Evolutionary conservation across 1,139 yeast genomes (phyloP), one percentile per base, ranked within the genome.

Genomic region (Pichia kudriavzevii): DNA sequence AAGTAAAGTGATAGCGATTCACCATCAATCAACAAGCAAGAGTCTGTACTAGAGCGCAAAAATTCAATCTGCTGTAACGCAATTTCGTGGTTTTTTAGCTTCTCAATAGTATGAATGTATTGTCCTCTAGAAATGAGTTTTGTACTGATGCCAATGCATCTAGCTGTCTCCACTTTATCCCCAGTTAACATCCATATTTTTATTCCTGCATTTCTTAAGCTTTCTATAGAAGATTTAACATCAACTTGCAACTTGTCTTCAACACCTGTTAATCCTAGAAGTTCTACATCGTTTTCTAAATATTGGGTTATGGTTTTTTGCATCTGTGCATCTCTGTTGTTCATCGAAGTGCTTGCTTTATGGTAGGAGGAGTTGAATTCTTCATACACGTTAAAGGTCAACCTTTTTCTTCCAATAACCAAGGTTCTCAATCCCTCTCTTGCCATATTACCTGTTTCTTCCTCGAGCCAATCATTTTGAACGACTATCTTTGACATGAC

Each of bases 151-250:
- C 97, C 87, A 24, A 93, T 96, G 68, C 98, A 91, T 43, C 85
- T 75, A 1, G 98, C 98, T 0, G 99, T 93, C 60, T 93, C 99
- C 7, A 91, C 97, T 57, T 93, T 93, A 56, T 93, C 99, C 45
- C 99, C 99, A 0, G 99, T 93, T 34, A 93, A 66, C 98, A 93
- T 93, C 99, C 99, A 93, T 35, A 93, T 91, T 52, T 85, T 85
- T 40, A 93, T 77, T 2, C 98, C 98, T 0, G 98, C 99, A 61
- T 93, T 91, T 48, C 98, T 69, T 45, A 93, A 67, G 25, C 91
- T 66, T 61, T 93, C 99, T 42, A 93, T 79, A 0, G 96, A 84
- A 0, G 94, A 73, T 56, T 88, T 91, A 38, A 93, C 95, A 55
- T 88, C 88, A 36, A 72, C 72, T 56, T 93, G 99, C 32, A 93